Base-by-base conservation (phyloP, 345 rosid genomes). In the Brassica carinata region DNA sequence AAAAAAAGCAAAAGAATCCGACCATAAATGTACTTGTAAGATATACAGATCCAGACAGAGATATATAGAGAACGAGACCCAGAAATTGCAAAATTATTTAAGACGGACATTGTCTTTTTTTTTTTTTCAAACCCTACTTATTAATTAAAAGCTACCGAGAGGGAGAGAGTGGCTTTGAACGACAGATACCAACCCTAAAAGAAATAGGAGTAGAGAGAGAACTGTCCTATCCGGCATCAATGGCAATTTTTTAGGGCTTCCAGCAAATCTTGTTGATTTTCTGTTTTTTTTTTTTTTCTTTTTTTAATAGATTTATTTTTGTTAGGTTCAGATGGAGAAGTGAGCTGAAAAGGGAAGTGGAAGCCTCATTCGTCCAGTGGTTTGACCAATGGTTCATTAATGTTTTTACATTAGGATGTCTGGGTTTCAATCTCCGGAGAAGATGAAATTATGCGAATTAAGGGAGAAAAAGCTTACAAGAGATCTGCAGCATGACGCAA, bases 171-270 rank as follows among this genome's bases (percentile, higher is more conserved):
- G 82, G 78, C 30, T 67, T 64, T 51, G 53, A 71, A 71, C 40
- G 76, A 74, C 76, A 70, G 58, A 64, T 19, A 81, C 84, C 71
- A 81, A 70, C 76, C 80, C 83, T 75, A 81, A 38, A 45, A 55
- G 77, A 65, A 29, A 65, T 38, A 81, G 76, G 30, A 74, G 18
- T 40, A 66, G 58, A 70, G 80, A 65, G 68, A 64, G 6, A 64
- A 81, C 80, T 69, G 80, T 76, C 30, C 61, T 43, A 34, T 69
- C 83, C 79, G 72, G 72, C 64, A 26, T 71, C 80, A 71, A 76
- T 81, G 80, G 77, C 83, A 69, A 72, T 71, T 38, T 75, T 71
- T 66, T 75, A 81, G 83, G 77, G 27, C 57, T 71, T 70, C 75
- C 26, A n/a, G 36, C 27, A 69, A 62, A 18, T 67, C 18, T 66